Evolutionary conservation across 805 yeast genomes (phyloP), one percentile per base, ranked within the genome.

Genomic region (Hanseniaspora lachancei): DNA sequence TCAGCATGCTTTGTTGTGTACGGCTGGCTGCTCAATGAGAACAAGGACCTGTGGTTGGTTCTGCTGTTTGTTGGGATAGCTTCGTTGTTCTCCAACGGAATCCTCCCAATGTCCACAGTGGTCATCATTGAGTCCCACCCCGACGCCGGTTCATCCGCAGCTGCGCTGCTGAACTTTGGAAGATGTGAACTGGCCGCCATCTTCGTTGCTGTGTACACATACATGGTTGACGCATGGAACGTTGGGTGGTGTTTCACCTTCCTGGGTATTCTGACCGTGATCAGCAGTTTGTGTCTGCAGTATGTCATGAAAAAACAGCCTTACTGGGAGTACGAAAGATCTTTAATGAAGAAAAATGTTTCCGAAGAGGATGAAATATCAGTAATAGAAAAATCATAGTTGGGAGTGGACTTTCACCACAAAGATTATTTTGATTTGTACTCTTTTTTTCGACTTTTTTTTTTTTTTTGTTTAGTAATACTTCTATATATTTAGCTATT

Each of bases 91-190:
- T 72, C 82, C 5, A 76, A 82, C 60, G 77, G 79, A 51, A 76
- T 80, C 43, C 62, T 84, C 41, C 74, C 83, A 16, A 74, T 78
- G 36, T 73, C 81, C 2, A 76, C 82, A 0, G 85, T 93, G 0
- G 67, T 88, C 42, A 65, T 86, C 55, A 84, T 87, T n/a, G 96
- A 89, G 63, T 64, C 87, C 57, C 81, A 76, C 59, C 95, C 96
- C 0, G 67, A 74, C 3, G 76, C 76, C 48, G 75, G 88, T 0
- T 86, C 95, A 0, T 78, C 91, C 3, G 83, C 89, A 5, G 77
- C 87, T 0, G 83, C 93, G 10, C 74, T 84, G 50, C 73, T 83
- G 59, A 89, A 89, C 63, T 69, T 88, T 32, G 73, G 80, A 23
- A 72, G 96, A 61, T 89, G 96, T 64, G 71, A 78, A n/a, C 62